Evolutionary conservation across 1,284 basidiomycete species (phyloP).

Genomic region (Exsudoporus floridanus): DNA sequence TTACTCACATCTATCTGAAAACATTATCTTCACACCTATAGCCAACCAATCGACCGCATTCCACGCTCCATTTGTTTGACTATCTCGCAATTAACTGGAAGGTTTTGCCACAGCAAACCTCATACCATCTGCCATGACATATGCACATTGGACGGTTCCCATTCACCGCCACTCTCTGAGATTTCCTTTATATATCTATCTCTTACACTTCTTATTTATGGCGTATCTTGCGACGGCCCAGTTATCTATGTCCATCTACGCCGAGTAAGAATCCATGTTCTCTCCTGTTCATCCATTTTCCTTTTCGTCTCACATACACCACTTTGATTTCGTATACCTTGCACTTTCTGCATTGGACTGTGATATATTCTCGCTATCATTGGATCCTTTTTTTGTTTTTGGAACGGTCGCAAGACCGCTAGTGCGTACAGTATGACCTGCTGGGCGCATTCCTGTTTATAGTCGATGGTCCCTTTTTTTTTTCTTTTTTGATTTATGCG

Average conservation of each 20-base stretch:
- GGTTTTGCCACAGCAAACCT: conserved; percentile 11
- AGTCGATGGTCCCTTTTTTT: neutral
- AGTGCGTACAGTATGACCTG: conserved; percentile 22
- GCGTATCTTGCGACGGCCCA: conserved; percentile 30
- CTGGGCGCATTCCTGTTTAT: conserved; percentile 23
- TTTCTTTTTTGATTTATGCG: conserved; percentile 14
- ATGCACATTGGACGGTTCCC: conserved; percentile 35
- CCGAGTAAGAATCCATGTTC: conserved; percentile 14
- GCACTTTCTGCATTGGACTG: conserved; percentile 22
- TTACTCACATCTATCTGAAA: conserved; percentile 21
- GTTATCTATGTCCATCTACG: conserved; percentile 37
- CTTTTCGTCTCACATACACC: conserved; percentile 6
- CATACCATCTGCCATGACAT: conserved; percentile 27
- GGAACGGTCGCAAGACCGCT: conserved; percentile 25
- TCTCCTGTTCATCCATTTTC: conserved; percentile 2
- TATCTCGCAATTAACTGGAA: conserved; percentile 22
- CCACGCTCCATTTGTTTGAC: conserved; percentile 36
- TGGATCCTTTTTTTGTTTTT: neutral
- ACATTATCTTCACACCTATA: conserved; percentile 20
- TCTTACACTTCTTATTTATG: conserved; percentile 28
- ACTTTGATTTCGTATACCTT: conserved; percentile 2
- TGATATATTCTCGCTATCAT: conserved; percentile 5
- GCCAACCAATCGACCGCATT: conserved; percentile 26
- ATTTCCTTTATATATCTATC: conserved; percentile 18
- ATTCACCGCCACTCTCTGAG: conserved; percentile 20